Conservation (phyloP, 257 asterid genomes). For the Solanum tarapatanum region DNA sequence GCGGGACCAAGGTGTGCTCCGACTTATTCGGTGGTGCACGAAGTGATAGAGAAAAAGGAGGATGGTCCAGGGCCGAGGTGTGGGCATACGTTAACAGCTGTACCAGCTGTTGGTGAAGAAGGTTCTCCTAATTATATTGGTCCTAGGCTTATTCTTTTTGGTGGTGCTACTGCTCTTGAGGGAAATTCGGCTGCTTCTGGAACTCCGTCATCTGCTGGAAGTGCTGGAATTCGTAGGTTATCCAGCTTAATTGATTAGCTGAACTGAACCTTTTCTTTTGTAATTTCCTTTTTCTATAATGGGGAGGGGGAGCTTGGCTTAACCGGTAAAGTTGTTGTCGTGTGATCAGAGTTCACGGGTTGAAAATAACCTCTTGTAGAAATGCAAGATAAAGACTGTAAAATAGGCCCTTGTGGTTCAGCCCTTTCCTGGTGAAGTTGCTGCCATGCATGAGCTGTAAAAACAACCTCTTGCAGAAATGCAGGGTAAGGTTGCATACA, state of each 20-base stretch:
- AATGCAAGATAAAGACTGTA: neutral
- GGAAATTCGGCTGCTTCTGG: conserved; percentile 94
- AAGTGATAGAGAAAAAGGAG: conserved; percentile 70
- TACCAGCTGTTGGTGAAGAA: conserved; percentile 96
- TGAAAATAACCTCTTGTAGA: neutral
- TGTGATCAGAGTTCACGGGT: neutral
- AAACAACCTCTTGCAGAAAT: neutral
- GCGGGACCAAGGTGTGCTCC: conserved; percentile 93
- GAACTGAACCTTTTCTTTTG: neutral
- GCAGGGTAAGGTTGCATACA: neutral
- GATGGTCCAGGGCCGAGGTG: conserved; percentile 99
- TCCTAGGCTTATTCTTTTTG: conserved; percentile 79
- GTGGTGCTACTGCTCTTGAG: conserved; percentile 97
- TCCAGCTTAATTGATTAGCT: neutral
- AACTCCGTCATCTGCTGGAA: conserved; percentile 93
- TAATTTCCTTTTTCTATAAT: neutral
- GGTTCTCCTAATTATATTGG: conserved; percentile 78
- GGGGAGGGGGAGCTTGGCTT: neutral
- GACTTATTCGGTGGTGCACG: conserved; percentile 60
- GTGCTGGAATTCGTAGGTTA: conserved; percentile 76
- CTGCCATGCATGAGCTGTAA: neutral
- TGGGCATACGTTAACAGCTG: conserved; percentile 92
- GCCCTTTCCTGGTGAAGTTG: neutral
- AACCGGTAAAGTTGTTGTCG: neutral
- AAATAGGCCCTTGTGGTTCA: neutral